A percentile compares a stretch with the other conserved stretches of the same genome.
phyloP scores from a whole-genome alignment of 257 asterid genomes.

The Fraxinus cuspidata region DNA sequence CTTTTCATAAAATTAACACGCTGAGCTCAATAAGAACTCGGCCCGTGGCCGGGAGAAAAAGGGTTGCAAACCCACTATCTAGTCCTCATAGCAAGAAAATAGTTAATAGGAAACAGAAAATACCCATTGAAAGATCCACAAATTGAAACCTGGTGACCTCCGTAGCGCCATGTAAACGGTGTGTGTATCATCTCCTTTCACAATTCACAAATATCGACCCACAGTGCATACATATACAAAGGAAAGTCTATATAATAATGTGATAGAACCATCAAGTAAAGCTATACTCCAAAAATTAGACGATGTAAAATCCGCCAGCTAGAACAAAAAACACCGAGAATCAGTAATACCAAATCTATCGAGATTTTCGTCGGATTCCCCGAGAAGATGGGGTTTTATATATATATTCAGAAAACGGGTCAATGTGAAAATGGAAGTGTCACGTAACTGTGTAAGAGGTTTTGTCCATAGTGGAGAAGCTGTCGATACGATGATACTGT shows the following conservation, averaged over 20 bases:
- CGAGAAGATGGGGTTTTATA: slow-evolving; percentile 14
- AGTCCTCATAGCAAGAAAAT: neutral
- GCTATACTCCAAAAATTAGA: slow-evolving; percentile 26
- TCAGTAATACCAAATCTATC: neutral
- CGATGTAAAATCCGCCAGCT: slow-evolving; percentile 41
- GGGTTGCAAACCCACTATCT: neutral
- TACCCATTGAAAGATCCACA: slow-evolving; percentile 71
- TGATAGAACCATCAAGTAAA: slow-evolving; percentile 21
- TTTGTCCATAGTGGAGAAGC: slow-evolving; percentile 11
- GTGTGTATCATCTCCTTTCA: slow-evolving; percentile 53
- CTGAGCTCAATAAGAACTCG: neutral
- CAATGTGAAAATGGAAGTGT: slow-evolving; percentile 18
- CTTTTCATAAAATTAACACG: neutral
- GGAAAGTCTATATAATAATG: neutral
- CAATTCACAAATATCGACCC: slow-evolving; percentile 18
- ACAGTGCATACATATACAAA: neutral
- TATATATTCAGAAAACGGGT: neutral
- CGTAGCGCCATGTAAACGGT: slow-evolving; percentile 68
- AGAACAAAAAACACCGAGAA: neutral
- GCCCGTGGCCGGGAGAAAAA: neutral
- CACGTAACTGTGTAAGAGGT: slow-evolving; percentile 15
- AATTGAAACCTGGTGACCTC: slow-evolving; percentile 58
- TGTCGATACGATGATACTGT: neutral
- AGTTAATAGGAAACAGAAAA: neutral
- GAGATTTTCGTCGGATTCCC: slow-evolving; percentile 31